These are phyloP conservation scores for Vitis hybrid DNA, from an alignment of 177 flowering plant genomes.

Conservation along the genomic window DNA sequence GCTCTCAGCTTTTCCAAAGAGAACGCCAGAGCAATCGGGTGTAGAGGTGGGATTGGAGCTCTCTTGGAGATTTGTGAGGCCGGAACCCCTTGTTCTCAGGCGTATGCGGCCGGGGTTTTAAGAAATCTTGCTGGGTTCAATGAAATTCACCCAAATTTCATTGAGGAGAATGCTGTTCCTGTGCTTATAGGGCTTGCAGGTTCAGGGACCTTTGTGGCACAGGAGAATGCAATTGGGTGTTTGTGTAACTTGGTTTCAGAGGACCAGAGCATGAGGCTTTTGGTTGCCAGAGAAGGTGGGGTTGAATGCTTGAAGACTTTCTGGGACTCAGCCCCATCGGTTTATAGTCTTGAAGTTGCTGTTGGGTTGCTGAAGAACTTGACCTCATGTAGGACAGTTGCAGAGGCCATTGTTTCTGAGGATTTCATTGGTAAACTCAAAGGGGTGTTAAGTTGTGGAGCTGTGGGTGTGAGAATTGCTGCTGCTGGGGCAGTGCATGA, in stretches of 20 bases:
- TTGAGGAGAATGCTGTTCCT: constrained; percentile 65
- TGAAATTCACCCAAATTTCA: constrained; percentile 54
- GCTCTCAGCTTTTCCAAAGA: constrained; percentile 66
- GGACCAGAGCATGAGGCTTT: constrained; percentile 56
- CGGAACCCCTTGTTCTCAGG: constrained; percentile 82
- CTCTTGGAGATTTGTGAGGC: constrained; percentile 70
- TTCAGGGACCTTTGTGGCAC: constrained; percentile 70
- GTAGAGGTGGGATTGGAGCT: constrained; percentile 75
- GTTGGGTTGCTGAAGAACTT: constrained; percentile 52
- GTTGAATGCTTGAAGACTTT: constrained; percentile 61
- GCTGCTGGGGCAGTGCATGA: constrained; percentile 1
- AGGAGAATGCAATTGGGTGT: constrained; percentile 81
- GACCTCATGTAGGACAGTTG: constrained; percentile 42
- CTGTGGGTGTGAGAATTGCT: background rate
- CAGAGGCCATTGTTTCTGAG: constrained; percentile 46
- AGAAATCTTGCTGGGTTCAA: constrained; percentile 58
- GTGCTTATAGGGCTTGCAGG: constrained; percentile 47
- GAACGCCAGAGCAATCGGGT: constrained; percentile 81
- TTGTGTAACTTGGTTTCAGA: constrained; percentile 55
- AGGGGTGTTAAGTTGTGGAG: constrained; percentile 11
- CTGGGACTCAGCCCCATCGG: constrained; percentile 58
- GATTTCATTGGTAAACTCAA: constrained; percentile 55
- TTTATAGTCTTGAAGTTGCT: constrained; percentile 54
- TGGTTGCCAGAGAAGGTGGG: constrained; percentile 65
- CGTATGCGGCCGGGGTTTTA: constrained; percentile 76